Evolutionary conservation across 164 flowering plant genomes (phyloP).

Genomic region (Santalum album): DNA sequence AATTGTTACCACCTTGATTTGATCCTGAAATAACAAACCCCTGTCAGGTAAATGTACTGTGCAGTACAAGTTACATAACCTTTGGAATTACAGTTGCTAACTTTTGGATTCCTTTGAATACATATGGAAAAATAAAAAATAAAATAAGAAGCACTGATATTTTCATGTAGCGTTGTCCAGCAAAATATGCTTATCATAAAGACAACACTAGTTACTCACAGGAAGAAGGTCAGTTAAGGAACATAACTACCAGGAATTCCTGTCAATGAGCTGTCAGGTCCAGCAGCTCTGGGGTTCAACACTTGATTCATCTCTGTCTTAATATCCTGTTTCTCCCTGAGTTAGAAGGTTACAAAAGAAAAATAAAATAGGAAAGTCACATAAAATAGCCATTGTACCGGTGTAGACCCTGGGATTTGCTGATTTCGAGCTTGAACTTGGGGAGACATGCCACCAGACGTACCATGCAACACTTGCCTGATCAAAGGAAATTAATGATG

Average conservation of each 20-base stretch:
- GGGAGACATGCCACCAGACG: constrained; percentile 73
- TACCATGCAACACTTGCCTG: constrained; percentile 93
- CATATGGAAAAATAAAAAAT: not conserved
- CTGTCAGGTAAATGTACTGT: not conserved
- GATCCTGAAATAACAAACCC: constrained; percentile 49
- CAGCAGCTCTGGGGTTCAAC: constrained; percentile 53
- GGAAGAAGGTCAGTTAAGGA: too few species aligned
- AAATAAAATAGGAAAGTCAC: constrained; percentile 1
- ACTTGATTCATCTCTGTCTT: constrained; percentile 60
- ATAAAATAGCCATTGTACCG: constrained; percentile 24
- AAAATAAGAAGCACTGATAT: not conserved
- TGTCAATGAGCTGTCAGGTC: constrained; percentile 38
- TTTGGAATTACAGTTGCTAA: not conserved
- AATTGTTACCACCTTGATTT: constrained; percentile 80
- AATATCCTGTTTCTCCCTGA: constrained; percentile 42
- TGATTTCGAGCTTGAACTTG: constrained; percentile 88
- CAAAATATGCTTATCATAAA: not conserved
- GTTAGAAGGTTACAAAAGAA: not conserved
- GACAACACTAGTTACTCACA: not conserved
- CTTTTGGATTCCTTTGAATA: not conserved
- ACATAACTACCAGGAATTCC: constrained; percentile 36
- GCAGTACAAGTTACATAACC: not conserved
- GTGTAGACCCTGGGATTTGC: constrained; percentile 68
- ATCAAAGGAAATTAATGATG: constrained; percentile 8
- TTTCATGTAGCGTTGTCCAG: not conserved